Conservation (phyloP, 73 alveolate species). For the Tetrahymena borealis region DNA sequence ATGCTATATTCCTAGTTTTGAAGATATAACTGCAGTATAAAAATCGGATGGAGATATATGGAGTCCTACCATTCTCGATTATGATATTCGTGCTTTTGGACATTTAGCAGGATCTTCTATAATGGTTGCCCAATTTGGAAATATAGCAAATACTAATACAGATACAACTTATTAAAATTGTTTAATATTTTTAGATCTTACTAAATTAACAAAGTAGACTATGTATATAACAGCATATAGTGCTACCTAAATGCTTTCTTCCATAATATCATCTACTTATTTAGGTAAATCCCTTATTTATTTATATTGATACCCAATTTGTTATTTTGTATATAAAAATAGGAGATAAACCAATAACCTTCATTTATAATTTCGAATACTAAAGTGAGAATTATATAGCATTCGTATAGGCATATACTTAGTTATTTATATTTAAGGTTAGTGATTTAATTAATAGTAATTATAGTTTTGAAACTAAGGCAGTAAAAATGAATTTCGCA, state of each 20-base stretch:
- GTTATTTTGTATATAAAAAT: not conserved
- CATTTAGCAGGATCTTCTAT: not conserved
- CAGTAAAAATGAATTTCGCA: not conserved
- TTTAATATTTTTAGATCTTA: not conserved
- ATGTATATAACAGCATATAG: not conserved
- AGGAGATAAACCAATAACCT: not conserved
- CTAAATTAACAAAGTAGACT: not conserved
- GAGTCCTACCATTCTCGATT: not conserved
- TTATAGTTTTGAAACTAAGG: not conserved
- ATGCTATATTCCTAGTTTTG: not conserved
- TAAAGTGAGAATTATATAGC: not conserved
- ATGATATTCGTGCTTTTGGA: not conserved
- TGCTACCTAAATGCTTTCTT: not conserved
- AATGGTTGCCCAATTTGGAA: not conserved
- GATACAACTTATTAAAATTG: not conserved
- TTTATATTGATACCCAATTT: not conserved
- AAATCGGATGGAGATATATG: not conserved
- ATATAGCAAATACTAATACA: not conserved
- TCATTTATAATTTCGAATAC: not conserved
- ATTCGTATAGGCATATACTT: not conserved
- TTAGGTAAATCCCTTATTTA: not conserved
- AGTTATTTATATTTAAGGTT: not conserved
- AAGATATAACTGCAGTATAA: not conserved
- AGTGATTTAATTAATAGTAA: not conserved
- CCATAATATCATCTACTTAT: not conserved